Evolutionary conservation across 2,329 filamentous ascomycete genomes (phyloP), one percentile per base, ranked within the genome.

Genomic region (Tolypocladium tundrense): DNA sequence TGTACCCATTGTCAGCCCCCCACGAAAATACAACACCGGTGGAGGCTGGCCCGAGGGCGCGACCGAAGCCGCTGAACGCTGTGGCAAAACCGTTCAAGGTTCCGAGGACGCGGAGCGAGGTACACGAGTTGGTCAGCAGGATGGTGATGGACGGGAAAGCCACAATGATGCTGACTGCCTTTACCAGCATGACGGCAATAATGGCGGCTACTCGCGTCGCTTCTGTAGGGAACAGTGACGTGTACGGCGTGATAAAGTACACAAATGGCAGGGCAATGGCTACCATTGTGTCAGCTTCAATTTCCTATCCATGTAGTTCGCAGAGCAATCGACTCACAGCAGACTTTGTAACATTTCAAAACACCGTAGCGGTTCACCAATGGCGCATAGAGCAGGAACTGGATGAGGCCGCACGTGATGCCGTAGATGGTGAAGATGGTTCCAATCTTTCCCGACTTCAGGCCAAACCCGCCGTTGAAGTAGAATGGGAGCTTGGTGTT

Each of bases 61-160:
- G 79, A 1, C 92, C 93, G 6, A 97, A 72, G 0, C 90, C 91
- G 62, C 86, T 88, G 40, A 92, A 84, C 58, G 87, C 88, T 0
- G 92, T 96, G 0, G 91, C 92, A 60, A 96, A 85, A 3, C 93
- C 94, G 67, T 97, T 97, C 57, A 97, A 75, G 0, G 92, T 97
- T 1, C 91, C 92, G 6, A 97, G 80, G 11, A 96, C 83, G 50
- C 64, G 66, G 19, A 96, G 75, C 57, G 87, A 91, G 1, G 79
- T 74, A 5, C 91, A 91, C 11, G 87, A 90, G 73, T 97, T 97
- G 35, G 92, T 97, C 42, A 97, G 81, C 53, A 97, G 78, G 64
- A 97, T 97, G 7, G 90, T 96, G 33, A 83, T 87, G 66, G 90
- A 94, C 0, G 94, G 93, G 69, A 97, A 97, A 1, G 88, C 88